Base-by-base conservation (phyloP, 1,284 basidiomycete species). In the Chalciporus sp. region DNA sequence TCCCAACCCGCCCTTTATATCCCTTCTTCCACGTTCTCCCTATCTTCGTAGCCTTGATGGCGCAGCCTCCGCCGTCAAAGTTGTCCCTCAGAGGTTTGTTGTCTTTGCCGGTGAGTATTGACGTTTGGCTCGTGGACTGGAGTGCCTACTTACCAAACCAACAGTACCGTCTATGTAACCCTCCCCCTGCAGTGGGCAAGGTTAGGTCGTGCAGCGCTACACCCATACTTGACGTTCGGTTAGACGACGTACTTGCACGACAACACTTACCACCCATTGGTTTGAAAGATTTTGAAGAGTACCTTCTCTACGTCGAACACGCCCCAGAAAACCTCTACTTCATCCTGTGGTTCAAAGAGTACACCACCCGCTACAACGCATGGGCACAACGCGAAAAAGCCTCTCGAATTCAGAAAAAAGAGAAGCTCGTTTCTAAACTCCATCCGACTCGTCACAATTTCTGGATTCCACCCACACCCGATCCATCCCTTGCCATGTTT, bases 281-380 rank as follows among this genome's bases (percentile, higher is more conserved):
- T 74, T 76, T 90, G 60, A 90, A 90, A 68, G 88, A 90, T 68
- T 83, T 90, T 55, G 88, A 90, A 72, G 88, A 91, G 69, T 90
- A 88, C 80, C 72, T 91, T 45, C 74, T 90, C 33, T 89, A 86
- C 68, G 85, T 88, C 47, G 88, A 90, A 62, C 77, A 78, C 49
- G 77, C 76, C 44, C 81, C 84, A 26, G 86, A 90, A 66, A 89
- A 88, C 62, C 76, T 91, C 14, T 90, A 91, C 62, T 90, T 91
- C 63, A 79, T 81, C 23, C 79, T 91, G 47, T 91, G 88, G 88
- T 73, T 90, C 28, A 81, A 79, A 60, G 85, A 82, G 63, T 90
- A 85, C 70, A 83, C 76, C 42, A 59, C 72, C 20, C 80, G 81
- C 39, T 86, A 88, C 65, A 72, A 75, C 12, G 75, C 79, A 44